Evolutionary conservation across 2,329 filamentous ascomycete species (phyloP), one percentile per base, ranked within the genome.

Genomic region (Aspergillus thermomutatus): DNA sequence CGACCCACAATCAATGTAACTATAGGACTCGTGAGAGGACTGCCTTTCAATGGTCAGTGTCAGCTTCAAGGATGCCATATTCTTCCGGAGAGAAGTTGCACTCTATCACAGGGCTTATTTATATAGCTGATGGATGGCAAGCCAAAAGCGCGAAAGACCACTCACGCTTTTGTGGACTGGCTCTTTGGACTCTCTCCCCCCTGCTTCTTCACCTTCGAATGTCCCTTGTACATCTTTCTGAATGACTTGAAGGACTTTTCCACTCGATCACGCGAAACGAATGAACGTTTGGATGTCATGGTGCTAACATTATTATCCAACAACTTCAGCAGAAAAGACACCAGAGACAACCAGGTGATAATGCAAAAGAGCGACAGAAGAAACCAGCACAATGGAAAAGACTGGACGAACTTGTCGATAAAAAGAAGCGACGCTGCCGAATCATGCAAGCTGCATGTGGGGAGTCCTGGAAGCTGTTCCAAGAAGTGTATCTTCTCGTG

Each of bases 281-380:
- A 92, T 72, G 92, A 92, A 75, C 91, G 91, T 81, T 92, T 95
- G 83, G 96, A 96, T 91, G 96, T 96, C 77, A 74, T 81, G 80
- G 72, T 70, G 65, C 66, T 67, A 65, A 64, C 68, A 71, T 75
- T 56, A 26, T 52, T 58, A 21, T 60, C 56, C 54, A 63, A 61
- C 59, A 59, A 61, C 57, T 68, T 66, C 54, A 60, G 61, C 58
- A 68, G 58, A 53, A 64, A 72, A 61, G 68, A 70, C 63, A 72
- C 72, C 69, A 79, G 75, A 77, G 80, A 76, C 71, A 76, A 77
- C 78, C 70, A 76, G 79, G 78, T 78, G 79, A 79, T 80, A 68
- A 67, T 61, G 59, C 57, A 73, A 60, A 65, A 52, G 65, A 71
- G 53, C 52, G 69, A 66, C 62, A 62, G 67, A 70, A 71, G 64